Evolutionary conservation across 1,284 basidiomycete genomes (phyloP).

Genomic region (Phenoliferia sp.): DNA sequence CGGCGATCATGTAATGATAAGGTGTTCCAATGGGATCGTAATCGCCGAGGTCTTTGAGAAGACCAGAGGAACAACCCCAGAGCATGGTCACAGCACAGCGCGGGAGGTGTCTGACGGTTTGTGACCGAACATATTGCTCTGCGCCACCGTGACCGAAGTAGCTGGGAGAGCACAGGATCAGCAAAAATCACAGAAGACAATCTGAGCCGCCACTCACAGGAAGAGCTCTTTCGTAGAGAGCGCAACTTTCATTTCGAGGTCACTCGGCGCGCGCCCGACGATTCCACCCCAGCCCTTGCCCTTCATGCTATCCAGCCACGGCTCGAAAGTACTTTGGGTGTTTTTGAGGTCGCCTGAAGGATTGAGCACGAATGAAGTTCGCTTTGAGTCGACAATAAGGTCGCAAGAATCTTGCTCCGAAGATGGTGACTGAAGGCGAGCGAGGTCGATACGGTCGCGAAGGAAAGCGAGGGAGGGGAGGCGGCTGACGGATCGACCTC

Average conservation of each 20-base stretch:
- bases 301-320: conserved; percentile 65
- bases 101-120: conserved; percentile 71
- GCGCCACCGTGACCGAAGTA: conserved; percentile 97
- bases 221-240: conserved; percentile 70
- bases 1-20: conserved; percentile 90
- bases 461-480: conserved; percentile 86
- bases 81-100: conserved; percentile 91
- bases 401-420: conserved; percentile 37
- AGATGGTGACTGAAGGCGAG: not conserved
- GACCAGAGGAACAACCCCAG: conserved; percentile 96
- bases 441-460: conserved; percentile 68
- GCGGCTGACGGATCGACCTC: conserved; percentile 79
- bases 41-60: conserved; percentile 81
- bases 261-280: conserved; percentile 67
- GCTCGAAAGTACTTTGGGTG: conserved; percentile 76
- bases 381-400: conserved; percentile 58
- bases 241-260: conserved; percentile 70
- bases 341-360: conserved; percentile 82
- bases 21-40: conserved; percentile 89
- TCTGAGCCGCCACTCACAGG: conserved; percentile 56
- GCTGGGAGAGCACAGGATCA: conserved; percentile 46
- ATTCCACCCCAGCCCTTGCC: conserved; percentile 73
- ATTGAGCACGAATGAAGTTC: conserved; percentile 82
- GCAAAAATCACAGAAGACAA: not conserved
- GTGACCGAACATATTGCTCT: conserved; percentile 86